These are phyloP conservation scores for Phyllosticta capitalensis DNA, from an alignment of 2,329 filamentous ascomycete genomes.

Conservation along the genomic window DNA sequence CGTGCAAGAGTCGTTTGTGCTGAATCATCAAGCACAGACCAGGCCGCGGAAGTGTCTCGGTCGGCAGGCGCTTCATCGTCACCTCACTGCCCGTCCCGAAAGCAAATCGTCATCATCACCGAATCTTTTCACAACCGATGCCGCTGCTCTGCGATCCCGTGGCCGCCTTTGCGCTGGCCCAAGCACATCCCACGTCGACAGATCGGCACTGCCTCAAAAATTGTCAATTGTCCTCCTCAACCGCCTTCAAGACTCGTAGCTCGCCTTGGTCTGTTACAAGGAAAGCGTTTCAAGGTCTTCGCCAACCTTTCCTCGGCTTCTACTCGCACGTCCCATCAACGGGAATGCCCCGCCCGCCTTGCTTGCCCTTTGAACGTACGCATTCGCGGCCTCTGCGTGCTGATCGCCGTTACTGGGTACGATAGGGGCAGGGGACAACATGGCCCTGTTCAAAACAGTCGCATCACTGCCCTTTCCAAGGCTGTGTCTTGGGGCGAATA, in stretches of 20 bases:
- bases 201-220: background rate
- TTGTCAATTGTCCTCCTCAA: background rate
- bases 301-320: background rate
- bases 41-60: background rate
- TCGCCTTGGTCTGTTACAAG: background rate
- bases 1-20: background rate
- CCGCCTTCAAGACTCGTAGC: background rate
- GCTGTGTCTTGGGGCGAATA: background rate
- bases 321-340: background rate
- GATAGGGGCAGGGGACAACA: background rate
- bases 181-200: background rate
- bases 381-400: background rate
- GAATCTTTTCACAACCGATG: background rate
- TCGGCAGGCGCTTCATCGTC: background rate
- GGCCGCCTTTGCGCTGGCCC: background rate
- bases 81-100: background rate
- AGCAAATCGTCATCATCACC: background rate
- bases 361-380: background rate
- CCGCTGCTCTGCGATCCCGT: background rate
- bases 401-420: background rate
- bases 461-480: background rate
- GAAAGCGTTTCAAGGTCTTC: background rate
- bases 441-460: background rate
- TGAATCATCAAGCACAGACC: too few species aligned
- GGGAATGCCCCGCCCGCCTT: background rate